phyloP scores from a whole-genome alignment of 2,329 filamentous ascomycete species.

The Capronia coronata region DNA sequence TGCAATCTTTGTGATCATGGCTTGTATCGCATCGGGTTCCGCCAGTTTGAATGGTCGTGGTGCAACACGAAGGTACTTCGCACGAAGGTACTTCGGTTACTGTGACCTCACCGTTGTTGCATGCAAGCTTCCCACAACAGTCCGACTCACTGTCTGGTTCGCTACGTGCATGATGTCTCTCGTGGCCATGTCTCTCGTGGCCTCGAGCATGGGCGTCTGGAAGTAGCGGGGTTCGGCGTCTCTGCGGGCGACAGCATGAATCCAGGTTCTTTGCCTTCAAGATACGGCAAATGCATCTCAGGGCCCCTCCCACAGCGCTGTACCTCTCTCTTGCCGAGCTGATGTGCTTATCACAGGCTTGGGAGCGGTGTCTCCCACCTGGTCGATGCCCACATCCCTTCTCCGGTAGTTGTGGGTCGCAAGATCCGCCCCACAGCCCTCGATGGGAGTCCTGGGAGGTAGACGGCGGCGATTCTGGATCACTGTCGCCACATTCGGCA shows the following conservation, averaged over 20 bases:
- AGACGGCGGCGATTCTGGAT: not conserved
- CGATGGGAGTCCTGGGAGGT: not conserved
- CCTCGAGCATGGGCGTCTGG: not conserved
- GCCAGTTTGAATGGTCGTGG: not conserved
- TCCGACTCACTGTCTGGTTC: not conserved
- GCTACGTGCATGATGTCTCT: not conserved
- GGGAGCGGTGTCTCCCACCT: slow-evolving; percentile 16
- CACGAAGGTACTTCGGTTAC: not conserved
- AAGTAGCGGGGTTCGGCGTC: not conserved
- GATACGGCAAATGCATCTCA: slow-evolving; percentile 51
- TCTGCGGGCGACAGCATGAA: slow-evolving; percentile 41
- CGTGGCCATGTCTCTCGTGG: no score
- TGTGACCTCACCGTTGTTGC: no score
- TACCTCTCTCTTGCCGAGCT: slow-evolving; percentile 38
- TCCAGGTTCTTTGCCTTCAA: slow-evolving; percentile 47
- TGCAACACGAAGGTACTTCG: no score
- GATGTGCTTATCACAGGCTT: slow-evolving; percentile 38
- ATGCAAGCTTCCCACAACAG: not conserved
- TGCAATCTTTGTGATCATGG: not conserved
- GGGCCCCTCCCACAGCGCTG: slow-evolving; percentile 39
- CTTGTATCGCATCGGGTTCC: no score
- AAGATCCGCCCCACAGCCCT: not conserved
- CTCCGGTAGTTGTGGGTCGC: not conserved
- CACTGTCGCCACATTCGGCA: slow-evolving; percentile 7
- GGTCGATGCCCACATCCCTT: not conserved